phyloP scores from a whole-genome alignment of 2,329 filamentous ascomycete species.

The Sporothrix curviconia region DNA sequence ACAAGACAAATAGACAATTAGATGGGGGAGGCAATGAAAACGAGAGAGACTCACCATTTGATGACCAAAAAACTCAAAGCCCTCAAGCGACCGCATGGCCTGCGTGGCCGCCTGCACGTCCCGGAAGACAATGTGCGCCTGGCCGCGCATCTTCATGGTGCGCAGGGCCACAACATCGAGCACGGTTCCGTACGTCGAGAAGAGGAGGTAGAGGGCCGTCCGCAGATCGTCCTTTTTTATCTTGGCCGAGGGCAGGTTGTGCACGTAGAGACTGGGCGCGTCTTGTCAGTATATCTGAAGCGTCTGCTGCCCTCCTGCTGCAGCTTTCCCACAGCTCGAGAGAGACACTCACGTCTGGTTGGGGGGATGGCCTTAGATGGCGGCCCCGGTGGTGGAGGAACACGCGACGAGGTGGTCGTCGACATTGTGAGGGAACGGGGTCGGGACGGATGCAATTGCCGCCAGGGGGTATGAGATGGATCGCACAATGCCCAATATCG shows the following conservation, averaged over 20 bases:
- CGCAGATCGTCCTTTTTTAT: slow-evolving; percentile 83
- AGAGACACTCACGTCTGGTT: slow-evolving; percentile 78
- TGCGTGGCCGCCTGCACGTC: slow-evolving; percentile 89
- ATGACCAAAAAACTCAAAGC: slow-evolving; percentile 76
- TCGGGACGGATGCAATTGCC: background rate
- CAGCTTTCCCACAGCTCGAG: no score
- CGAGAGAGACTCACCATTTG: slow-evolving; percentile 60
- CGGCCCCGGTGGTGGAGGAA: slow-evolving; percentile 25
- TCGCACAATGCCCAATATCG: no score
- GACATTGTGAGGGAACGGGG: slow-evolving; percentile 26
- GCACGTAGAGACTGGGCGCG: slow-evolving; percentile 80
- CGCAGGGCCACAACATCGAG: slow-evolving; percentile 87
- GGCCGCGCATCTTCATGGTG: slow-evolving; percentile 87
- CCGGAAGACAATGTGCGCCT: slow-evolving; percentile 86
- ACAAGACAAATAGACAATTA: background rate
- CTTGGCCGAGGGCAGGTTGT: slow-evolving; percentile 78
- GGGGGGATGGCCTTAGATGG: slow-evolving; percentile 48
- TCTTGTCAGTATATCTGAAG: no score
- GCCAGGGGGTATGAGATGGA: no score
- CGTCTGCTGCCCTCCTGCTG: no score
- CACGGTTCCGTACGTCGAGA: slow-evolving; percentile 87
- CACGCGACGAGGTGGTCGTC: slow-evolving; percentile 24
- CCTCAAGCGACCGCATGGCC: slow-evolving; percentile 83
- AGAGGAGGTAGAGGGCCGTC: slow-evolving; percentile 83
- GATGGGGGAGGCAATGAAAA: background rate